A percentile compares a stretch with the other conserved stretches of the same genome.
Evolutionary conservation across 495 filamentous ascomycete species (phyloP).

Genomic region (Penicillium robsamsonii): DNA sequence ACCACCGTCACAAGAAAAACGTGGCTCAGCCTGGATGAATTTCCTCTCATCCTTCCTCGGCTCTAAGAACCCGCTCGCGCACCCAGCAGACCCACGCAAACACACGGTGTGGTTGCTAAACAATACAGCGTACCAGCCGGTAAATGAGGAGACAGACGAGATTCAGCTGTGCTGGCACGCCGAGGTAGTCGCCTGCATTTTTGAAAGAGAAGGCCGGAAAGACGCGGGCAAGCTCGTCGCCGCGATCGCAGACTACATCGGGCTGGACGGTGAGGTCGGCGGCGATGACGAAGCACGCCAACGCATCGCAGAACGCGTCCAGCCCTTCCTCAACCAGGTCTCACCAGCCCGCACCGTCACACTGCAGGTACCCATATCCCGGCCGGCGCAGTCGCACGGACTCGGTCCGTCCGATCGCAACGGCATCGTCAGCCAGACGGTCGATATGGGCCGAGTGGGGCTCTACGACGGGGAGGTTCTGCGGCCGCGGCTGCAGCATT

Average conservation of each 20-base stretch:
- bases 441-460: slow-evolving; percentile 35
- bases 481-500: slow-evolving; percentile 37
- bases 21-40: slow-evolving; percentile 31
- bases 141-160: slow-evolving; percentile 22
- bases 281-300: slow-evolving; percentile 55
- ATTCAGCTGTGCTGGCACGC: slow-evolving; percentile 61
- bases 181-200: slow-evolving; percentile 78
- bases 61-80: slow-evolving; percentile 30
- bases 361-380: slow-evolving; percentile 51
- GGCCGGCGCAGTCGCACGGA: slow-evolving; percentile 42
- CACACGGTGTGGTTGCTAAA: slow-evolving; percentile 87
- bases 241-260: slow-evolving; percentile 66
- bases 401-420: slow-evolving; percentile 68
- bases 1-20: slow-evolving; percentile 17
- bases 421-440: slow-evolving; percentile 64
- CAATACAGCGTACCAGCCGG: slow-evolving; percentile 73
- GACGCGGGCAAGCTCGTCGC: slow-evolving; percentile 65
- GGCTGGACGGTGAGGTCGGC: slow-evolving; percentile 60
- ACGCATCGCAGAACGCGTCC: slow-evolving; percentile 66
- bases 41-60: slow-evolving; percentile 30
- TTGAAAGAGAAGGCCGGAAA: slow-evolving; percentile 64
- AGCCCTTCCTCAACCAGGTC: slow-evolving; percentile 73
- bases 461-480: slow-evolving; percentile 32
- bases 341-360: slow-evolving; percentile 64
- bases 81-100: slow-evolving; percentile 41